These are phyloP conservation scores for Leucogyrophana mollusca DNA, from an alignment of 768 basidiomycete species.

Conservation along the genomic window DNA sequence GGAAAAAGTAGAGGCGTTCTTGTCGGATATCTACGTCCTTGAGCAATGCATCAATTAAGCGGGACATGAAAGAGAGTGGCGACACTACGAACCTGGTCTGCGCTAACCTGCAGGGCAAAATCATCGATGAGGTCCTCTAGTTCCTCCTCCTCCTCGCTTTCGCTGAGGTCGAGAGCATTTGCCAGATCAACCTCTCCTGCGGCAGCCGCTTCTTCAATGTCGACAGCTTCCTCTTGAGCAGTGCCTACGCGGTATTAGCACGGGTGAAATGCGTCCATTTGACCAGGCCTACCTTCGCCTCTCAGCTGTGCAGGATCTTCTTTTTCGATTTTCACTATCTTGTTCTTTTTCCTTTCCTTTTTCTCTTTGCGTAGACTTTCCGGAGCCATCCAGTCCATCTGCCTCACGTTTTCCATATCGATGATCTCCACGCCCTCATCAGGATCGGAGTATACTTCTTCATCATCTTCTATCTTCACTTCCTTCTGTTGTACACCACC, in stretches of 20 bases:
- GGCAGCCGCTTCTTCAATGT: constrained; percentile 16
- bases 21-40: constrained; percentile 53
- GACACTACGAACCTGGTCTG: constrained; percentile 35
- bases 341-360: constrained; percentile 33
- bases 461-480: constrained; percentile 45
- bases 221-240: constrained; percentile 17
- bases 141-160: constrained; percentile 77
- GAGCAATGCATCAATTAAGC: background rate
- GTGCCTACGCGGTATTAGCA: background rate
- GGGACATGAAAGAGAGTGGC: background rate
- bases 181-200: constrained; percentile 43
- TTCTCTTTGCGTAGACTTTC: constrained; percentile 62
- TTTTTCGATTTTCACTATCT: constrained; percentile 39
- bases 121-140: constrained; percentile 76
- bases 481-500: constrained; percentile 21
- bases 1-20: constrained; percentile 83
- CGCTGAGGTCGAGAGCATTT: constrained; percentile 68
- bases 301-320: constrained; percentile 37
- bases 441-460: constrained; percentile 80
- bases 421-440: constrained; percentile 87
- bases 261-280: too few species aligned
- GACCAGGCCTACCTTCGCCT: constrained; percentile 38
- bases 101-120: constrained; percentile 46
- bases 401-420: constrained; percentile 73
- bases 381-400: constrained; percentile 90